phyloP scores from a whole-genome alignment of 2,329 filamentous ascomycete species.

The Epichloe coenophiala region DNA sequence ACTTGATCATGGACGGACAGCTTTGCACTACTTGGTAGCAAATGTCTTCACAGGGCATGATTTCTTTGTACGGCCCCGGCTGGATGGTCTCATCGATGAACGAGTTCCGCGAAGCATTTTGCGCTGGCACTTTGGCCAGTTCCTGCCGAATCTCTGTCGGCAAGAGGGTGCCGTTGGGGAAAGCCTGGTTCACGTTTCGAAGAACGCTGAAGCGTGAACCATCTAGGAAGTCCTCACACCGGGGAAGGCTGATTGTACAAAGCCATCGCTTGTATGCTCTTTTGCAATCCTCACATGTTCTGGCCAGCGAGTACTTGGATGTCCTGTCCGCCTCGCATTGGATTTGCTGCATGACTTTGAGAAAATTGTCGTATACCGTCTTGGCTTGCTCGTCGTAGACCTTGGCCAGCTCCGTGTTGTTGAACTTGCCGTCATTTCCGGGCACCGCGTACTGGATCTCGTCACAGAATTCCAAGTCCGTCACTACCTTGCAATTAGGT shows the following conservation, averaged over 20 bases:
- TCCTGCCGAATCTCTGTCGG: slow-evolving; percentile 19
- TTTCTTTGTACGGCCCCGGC: slow-evolving; percentile 87
- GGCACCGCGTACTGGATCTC: slow-evolving; percentile 87
- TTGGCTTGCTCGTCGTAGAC: slow-evolving; percentile 70
- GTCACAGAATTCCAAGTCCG: slow-evolving; percentile 77
- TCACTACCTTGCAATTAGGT: slow-evolving; percentile 73
- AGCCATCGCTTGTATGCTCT: slow-evolving; percentile 86
- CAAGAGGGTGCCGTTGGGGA: slow-evolving; percentile 53
- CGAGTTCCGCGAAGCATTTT: slow-evolving; percentile 48
- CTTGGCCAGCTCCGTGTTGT: slow-evolving; percentile 47
- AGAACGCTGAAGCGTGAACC: slow-evolving; percentile 27
- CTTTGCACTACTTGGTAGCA: slow-evolving; percentile 77
- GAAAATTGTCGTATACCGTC: slow-evolving; percentile 61
- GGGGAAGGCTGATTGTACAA: slow-evolving; percentile 82
- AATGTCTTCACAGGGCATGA: slow-evolving; percentile 75
- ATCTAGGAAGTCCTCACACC: slow-evolving; percentile 71
- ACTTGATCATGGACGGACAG: slow-evolving; percentile 65
- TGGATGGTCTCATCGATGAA: slow-evolving; percentile 57
- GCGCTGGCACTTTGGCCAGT: slow-evolving; percentile 11
- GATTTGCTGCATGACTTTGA: slow-evolving; percentile 68
- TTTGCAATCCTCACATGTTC: slow-evolving; percentile 62
- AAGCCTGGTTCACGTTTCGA: slow-evolving; percentile 59
- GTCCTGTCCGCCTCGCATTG: slow-evolving; percentile 66
- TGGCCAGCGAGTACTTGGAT: slow-evolving; percentile 68
- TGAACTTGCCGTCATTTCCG: slow-evolving; percentile 52